Conservation (phyloP, 2,329 filamentous ascomycete genomes). For the Arthrobotrys pseudoclavata region DNA sequence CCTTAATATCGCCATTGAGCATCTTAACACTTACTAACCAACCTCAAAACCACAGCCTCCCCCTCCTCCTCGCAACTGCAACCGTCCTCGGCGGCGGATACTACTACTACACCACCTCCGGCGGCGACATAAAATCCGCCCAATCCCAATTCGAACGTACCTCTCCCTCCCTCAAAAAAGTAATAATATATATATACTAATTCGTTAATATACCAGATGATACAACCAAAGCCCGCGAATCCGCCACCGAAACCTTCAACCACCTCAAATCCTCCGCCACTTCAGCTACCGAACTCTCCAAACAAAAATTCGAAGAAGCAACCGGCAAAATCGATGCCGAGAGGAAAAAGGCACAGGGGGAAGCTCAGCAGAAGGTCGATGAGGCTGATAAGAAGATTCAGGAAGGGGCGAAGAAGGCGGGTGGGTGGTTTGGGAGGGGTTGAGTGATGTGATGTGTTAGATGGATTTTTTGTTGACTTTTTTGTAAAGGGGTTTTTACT, state of each 20-base stretch:
- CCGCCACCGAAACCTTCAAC: slow-evolving; percentile 46
- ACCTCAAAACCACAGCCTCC: slow-evolving; percentile 20
- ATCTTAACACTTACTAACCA: slow-evolving; percentile 25
- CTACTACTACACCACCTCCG: slow-evolving; percentile 53
- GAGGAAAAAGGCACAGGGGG: slow-evolving; percentile 43
- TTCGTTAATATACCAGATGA: slow-evolving; percentile 16
- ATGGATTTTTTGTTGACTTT: not conserved
- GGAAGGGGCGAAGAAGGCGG: slow-evolving; percentile 45
- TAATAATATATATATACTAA: not conserved
- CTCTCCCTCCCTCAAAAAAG: not conserved
- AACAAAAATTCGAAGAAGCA: slow-evolving; percentile 51
- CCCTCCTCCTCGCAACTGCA: slow-evolving; percentile 38
- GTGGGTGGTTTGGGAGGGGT: slow-evolving; percentile 49
- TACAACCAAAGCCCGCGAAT: slow-evolving; percentile 47
- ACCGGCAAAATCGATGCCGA: slow-evolving; percentile 44
- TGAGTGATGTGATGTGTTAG: not conserved
- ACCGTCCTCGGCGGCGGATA: slow-evolving; percentile 52
- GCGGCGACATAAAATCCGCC: slow-evolving; percentile 35
- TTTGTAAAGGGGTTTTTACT: not conserved
- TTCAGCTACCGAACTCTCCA: slow-evolving; percentile 37
- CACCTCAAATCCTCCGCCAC: slow-evolving; percentile 42
- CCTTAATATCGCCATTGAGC: too few relatives aligned
- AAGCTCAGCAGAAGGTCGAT: slow-evolving; percentile 52
- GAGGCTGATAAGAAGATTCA: slow-evolving; percentile 56
- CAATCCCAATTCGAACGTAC: slow-evolving; percentile 50